Evolutionary conservation across 768 basidiomycete species (phyloP).

Genomic region (Psilocybe tampanensis): DNA sequence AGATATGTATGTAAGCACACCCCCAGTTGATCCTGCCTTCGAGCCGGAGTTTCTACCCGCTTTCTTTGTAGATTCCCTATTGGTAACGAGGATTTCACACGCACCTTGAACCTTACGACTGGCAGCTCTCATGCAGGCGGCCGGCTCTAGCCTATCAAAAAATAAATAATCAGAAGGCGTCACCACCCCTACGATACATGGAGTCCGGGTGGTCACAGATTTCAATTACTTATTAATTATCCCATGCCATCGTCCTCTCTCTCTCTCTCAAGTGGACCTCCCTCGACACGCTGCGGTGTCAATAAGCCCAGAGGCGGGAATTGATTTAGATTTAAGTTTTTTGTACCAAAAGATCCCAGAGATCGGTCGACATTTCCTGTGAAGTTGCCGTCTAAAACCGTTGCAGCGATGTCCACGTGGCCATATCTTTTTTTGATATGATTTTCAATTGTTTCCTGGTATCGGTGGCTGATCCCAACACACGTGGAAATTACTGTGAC

Average conservation of each 20-base stretch:
- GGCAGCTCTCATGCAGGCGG: background rate
- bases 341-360: background rate
- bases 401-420: constrained; percentile 11
- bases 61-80: constrained; percentile 18
- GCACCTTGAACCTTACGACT: background rate
- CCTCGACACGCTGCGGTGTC: constrained; percentile 4
- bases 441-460: background rate
- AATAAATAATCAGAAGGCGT: too few species aligned
- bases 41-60: constrained; percentile 4
- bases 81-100: constrained; percentile 11
- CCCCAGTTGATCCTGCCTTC: background rate
- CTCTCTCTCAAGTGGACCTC: too few species aligned
- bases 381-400: constrained; percentile 9
- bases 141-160: too few species aligned
- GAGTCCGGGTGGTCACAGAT: too few species aligned
- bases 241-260: background rate
- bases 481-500: background rate
- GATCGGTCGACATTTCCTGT: background rate
- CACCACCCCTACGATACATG: too few species aligned
- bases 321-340: constrained; percentile 9
- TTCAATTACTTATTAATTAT: too few species aligned
- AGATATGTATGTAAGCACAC: too few species aligned
- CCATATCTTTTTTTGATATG: background rate
- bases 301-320: background rate
- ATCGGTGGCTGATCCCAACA: background rate